Evolutionary conservation across 108 stramenopile genomes (phyloP).

Genomic region (Poteriospumella lacustris): DNA sequence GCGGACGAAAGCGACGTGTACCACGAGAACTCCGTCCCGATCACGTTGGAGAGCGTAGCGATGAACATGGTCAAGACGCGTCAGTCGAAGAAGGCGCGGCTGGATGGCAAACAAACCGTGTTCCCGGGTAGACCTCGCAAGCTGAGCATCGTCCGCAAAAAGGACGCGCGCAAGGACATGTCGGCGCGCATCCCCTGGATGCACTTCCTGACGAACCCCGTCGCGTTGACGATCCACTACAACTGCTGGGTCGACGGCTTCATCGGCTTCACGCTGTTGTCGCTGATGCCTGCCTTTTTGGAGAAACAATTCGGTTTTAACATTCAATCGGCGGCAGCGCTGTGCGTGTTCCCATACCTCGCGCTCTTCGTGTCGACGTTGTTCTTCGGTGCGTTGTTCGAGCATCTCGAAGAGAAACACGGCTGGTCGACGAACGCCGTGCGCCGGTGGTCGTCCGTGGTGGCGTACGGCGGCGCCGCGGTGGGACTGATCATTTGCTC

Average conservation of each 20-base stretch:
- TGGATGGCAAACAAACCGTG: too few relatives aligned
- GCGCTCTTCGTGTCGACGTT: constrained; percentile 17
- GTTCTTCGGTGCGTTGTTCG: neutral
- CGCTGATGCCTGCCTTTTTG: constrained; percentile 18
- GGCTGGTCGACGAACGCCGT: neutral
- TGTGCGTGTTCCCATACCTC: constrained; percentile 19
- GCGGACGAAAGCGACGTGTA: too few relatives aligned
- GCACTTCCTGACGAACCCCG: constrained; percentile 1
- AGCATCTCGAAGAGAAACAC: neutral
- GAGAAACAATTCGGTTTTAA: neutral
- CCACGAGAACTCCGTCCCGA: too few relatives aligned
- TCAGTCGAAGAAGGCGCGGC: too few relatives aligned
- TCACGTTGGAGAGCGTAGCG: too few relatives aligned
- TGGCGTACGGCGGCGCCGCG: neutral
- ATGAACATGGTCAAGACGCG: too few relatives aligned
- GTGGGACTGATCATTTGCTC: neutral
- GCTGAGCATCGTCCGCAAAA: too few relatives aligned
- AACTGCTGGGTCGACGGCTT: neutral
- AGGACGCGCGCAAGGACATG: too few relatives aligned
- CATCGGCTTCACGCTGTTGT: constrained; percentile 10
- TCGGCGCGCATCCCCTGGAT: neutral
- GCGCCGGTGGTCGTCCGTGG: neutral
- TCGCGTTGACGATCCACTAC: neutral
- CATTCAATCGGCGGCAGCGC: neutral
- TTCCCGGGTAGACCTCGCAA: too few relatives aligned